phyloP scores from a whole-genome alignment of 2,329 filamentous ascomycete genomes.

The Alternaria brassicicola region DNA sequence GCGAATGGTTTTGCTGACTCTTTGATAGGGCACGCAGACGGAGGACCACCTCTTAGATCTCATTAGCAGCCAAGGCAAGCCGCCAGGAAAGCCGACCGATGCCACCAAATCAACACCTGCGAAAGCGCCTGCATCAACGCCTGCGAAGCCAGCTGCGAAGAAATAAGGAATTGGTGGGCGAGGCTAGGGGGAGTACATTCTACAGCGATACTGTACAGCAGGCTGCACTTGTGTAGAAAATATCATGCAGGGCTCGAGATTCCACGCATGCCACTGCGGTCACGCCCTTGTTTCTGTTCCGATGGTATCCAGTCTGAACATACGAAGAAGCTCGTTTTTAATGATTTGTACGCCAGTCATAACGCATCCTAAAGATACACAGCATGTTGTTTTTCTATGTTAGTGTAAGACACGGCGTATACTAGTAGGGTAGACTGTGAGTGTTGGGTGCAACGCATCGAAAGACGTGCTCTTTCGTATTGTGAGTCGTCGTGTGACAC shows the following conservation, averaged over 20 bases:
- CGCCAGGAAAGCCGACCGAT: conserved; percentile 18
- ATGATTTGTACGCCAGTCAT: background rate
- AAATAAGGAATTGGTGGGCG: background rate
- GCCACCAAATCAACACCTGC: conserved; percentile 23
- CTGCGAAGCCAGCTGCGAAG: conserved; percentile 16
- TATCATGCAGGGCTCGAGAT: background rate
- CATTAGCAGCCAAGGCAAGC: conserved; percentile 36
- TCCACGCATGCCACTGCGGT: background rate
- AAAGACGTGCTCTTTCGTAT: too few relatives aligned
- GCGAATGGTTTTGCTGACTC: background rate
- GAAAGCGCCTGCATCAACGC: conserved; percentile 16
- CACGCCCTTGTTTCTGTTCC: background rate
- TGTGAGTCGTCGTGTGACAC: background rate
- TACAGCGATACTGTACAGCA: background rate
- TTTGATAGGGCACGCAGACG: conserved; percentile 21
- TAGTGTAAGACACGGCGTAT: too few relatives aligned
- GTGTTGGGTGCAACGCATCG: too few relatives aligned
- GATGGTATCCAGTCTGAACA: background rate
- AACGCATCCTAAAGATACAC: too few relatives aligned
- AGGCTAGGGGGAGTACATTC: background rate
- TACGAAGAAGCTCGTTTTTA: background rate
- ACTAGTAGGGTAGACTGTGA: too few relatives aligned
- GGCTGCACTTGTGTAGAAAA: conserved; percentile 3
- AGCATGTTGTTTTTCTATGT: too few relatives aligned
- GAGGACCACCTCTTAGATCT: conserved; percentile 41